Base-by-base conservation (phyloP, 2,329 filamentous ascomycete species). In the Periconia macrospinosa region DNA sequence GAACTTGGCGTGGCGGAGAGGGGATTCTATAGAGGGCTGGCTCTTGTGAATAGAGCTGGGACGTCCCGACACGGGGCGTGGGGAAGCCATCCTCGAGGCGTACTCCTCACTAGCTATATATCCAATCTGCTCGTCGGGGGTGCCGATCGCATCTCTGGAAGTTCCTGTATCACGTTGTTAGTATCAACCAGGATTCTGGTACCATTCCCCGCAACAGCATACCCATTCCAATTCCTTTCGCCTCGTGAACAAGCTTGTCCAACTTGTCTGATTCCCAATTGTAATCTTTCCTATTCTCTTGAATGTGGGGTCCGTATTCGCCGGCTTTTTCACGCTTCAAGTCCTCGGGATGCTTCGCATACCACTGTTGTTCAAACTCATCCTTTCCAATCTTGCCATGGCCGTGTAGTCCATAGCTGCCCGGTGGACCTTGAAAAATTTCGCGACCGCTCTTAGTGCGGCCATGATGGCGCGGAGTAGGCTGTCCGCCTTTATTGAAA, bases 341-440 rank as follows among this genome's bases (percentile, higher is more conserved):
- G 61, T 84, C 83, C 43, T 97, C 90, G 0, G 93, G 93, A 67
- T 96, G 92, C 76, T 94, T 97, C 66, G 91, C 86, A 69, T 94
- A 95, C 83, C 96, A 97, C 23, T 90, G 89, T 76, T 90, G 90
- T 66, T 96, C 91, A 41, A 97, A 90, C 69, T 88, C 91, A 75
- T 95, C 90, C 52, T 86, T 84, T 2, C 88, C 81, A 17, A 84
- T 81, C 23, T 90, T 80, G 49, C 91, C 92, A 68, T 97, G 93
- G 43, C 92, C 91, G 66, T 96, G 92, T 51, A 96, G 84, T 57
- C 93, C 92, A 68, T 97, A 97, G 77, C 92, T 96, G 53, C 91
- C 93, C 3, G 92, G 90, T 1, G 92, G 92, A 23, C 85, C 83
- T 37, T 86, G 79, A 63, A 87, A 88, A 35, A 88, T 78, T 56